Conservation (phyloP, 2,329 filamentous ascomycete species). For the Aspergillus melleus region DNA sequence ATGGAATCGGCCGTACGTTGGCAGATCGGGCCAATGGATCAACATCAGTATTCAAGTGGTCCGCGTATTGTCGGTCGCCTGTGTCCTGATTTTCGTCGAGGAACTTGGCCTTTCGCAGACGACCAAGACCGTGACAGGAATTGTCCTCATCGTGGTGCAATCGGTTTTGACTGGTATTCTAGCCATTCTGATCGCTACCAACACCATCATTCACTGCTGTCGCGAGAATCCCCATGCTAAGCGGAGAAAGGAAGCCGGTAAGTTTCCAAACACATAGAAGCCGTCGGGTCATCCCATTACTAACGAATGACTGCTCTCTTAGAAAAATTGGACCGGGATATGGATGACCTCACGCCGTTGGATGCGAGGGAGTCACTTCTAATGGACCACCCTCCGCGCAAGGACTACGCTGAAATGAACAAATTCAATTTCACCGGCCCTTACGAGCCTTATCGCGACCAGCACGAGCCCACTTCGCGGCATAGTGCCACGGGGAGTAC, state of each 20-base stretch:
- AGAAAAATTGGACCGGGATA: constrained; percentile 76
- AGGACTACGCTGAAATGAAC: constrained; percentile 38
- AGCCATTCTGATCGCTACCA: constrained; percentile 84
- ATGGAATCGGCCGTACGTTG: constrained; percentile 83
- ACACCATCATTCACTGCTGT: constrained; percentile 79
- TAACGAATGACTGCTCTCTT: constrained; percentile 19
- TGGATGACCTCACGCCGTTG: constrained; percentile 81
- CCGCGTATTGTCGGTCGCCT: constrained; percentile 81
- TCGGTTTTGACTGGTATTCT: constrained; percentile 77
- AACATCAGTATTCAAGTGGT: constrained; percentile 90
- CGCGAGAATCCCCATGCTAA: constrained; percentile 88
- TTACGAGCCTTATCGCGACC: constrained; percentile 43
- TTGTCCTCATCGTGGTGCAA: constrained; percentile 92
- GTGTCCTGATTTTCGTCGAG: constrained; percentile 90
- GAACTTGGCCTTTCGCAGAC: constrained; percentile 87
- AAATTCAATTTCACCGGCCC: constrained; percentile 43
- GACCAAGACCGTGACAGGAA: constrained; percentile 88
- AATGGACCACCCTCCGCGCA: constrained; percentile 57
- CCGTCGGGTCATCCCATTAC: constrained; percentile 14
- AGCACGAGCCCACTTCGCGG: constrained; percentile 22
- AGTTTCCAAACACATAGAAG: constrained; percentile 38
- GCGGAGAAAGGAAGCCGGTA: constrained; percentile 86
- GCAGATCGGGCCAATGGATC: constrained; percentile 85
- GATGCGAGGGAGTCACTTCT: constrained; percentile 72
- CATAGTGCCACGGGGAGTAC: constrained; percentile 33